These are phyloP conservation scores for Cymbidium sinense DNA, from an alignment of 106 monocot species.

Conservation along the genomic window DNA sequence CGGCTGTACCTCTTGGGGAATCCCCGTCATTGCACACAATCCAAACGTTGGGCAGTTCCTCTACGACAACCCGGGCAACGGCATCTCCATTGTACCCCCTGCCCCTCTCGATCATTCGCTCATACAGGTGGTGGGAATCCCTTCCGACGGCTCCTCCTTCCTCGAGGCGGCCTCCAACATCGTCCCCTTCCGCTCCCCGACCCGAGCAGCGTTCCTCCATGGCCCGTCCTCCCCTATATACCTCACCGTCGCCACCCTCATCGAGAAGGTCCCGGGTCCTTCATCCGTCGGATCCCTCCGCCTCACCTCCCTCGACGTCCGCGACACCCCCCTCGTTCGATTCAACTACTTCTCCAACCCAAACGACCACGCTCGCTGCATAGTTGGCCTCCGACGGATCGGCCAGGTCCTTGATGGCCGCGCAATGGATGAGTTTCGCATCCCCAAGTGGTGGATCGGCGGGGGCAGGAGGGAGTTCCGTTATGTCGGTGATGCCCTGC, in stretches of 20 bases:
- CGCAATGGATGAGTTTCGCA: constrained; percentile 64
- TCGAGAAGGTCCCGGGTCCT: constrained; percentile 77
- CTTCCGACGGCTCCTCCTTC: constrained; percentile 35
- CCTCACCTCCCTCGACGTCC: constrained; percentile 47
- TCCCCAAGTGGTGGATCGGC: constrained; percentile 13
- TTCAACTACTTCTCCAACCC: constrained; percentile 83
- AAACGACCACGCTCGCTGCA: constrained; percentile 58
- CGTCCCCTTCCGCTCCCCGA: constrained; percentile 39
- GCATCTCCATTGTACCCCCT: constrained; percentile 69
- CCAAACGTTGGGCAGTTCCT: constrained; percentile 58
- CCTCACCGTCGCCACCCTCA: constrained; percentile 65
- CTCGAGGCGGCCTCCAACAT: constrained; percentile 83
- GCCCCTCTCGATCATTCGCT: constrained; percentile 67
- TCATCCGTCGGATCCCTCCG: constrained; percentile 60
- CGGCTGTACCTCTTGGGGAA: constrained; percentile 58
- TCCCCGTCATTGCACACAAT: constrained; percentile 47
- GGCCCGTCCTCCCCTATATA: constrained; percentile 33
- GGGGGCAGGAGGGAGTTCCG: constrained; percentile 39
- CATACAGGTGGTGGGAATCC: constrained; percentile 94
- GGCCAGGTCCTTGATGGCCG: constrained; percentile 41
- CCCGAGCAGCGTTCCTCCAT: constrained; percentile 26
- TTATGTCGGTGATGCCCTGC: constrained; percentile 49
- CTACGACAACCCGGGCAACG: constrained; percentile 84
- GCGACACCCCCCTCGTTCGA: constrained; percentile 57
- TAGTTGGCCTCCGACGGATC: constrained; percentile 42